phyloP scores from a whole-genome alignment of 192 early-diverging fungal species.

The Linnemannia elongata region DNA sequence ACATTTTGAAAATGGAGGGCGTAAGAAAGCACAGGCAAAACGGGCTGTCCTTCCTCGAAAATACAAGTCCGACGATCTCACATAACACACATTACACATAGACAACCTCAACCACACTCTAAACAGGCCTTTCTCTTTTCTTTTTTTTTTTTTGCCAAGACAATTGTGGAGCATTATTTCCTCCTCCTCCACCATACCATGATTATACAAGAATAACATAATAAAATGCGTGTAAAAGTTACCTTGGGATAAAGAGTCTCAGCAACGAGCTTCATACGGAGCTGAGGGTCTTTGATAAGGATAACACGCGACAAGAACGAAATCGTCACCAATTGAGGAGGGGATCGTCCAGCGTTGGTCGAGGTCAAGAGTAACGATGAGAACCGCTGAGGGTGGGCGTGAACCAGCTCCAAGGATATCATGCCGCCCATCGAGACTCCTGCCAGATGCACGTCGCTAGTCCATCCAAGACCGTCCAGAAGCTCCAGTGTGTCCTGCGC shows the following conservation, averaged over 20 bases:
- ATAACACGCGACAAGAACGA: slow-evolving; percentile 46
- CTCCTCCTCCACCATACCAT: not conserved
- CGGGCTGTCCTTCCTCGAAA: not conserved
- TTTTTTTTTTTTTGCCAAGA: slow-evolving; percentile 29
- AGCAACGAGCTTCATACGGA: slow-evolving; percentile 35
- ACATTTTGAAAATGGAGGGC: not conserved
- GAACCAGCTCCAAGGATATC: slow-evolving; percentile 82
- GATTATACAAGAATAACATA: not conserved
- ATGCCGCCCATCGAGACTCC: slow-evolving; percentile 91
- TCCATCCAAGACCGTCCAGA: slow-evolving; percentile 84
- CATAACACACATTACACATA: not conserved
- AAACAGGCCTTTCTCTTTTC: not conserved
- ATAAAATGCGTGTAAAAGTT: not conserved
- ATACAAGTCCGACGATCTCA: not conserved
- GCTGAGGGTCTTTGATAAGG: slow-evolving; percentile 27
- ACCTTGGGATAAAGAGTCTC: slow-evolving; percentile 49
- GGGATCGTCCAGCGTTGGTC: slow-evolving; percentile 66
- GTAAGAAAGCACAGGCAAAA: not conserved
- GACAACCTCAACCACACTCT: too few species aligned
- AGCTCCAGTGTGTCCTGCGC: slow-evolving; percentile 79
- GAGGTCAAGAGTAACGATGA: slow-evolving; percentile 69
- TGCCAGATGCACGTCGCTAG: slow-evolving; percentile 74
- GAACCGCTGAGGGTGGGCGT: slow-evolving; percentile 70
- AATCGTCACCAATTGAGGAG: slow-evolving; percentile 50
- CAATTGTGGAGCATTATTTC: not conserved